phyloP scores from a whole-genome alignment of 2,329 filamentous ascomycete genomes.

The Colletotrichum agaves region DNA sequence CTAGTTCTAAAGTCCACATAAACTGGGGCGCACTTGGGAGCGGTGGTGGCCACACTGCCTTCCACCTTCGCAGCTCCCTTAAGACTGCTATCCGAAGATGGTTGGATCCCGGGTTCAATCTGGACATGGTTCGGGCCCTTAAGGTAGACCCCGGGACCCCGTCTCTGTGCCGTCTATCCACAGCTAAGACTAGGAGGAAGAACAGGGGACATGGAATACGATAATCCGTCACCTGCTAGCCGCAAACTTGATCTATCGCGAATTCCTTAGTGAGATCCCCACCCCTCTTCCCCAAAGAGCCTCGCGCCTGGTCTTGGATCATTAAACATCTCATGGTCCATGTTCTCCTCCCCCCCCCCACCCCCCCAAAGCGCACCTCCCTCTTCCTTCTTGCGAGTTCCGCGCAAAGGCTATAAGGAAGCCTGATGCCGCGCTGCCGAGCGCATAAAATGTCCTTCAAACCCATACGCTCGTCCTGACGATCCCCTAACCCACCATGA shows the following conservation, averaged over 20 bases:
- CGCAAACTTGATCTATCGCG: not conserved
- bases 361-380: not conserved
- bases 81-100: not conserved
- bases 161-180: no score
- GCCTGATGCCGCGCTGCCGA: not conserved
- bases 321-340: not conserved
- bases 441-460: not conserved
- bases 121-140: not conserved
- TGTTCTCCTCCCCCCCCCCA: not conserved
- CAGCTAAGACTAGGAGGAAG: no score
- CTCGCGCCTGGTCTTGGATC: not conserved
- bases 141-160: no score
- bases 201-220: no score
- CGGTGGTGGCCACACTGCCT: no score
- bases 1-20: no score
- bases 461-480: not conserved
- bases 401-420: not conserved
- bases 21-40: no score
- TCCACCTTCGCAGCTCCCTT: not conserved
- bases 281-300: no score
- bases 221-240: no score
- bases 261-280: not conserved
- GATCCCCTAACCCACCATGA: slow-evolving; percentile 7
- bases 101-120: no score
- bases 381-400: no score